Evolutionary conservation across 495 filamentous ascomycete genomes (phyloP).

Genomic region (Apiosordaria backusii): DNA sequence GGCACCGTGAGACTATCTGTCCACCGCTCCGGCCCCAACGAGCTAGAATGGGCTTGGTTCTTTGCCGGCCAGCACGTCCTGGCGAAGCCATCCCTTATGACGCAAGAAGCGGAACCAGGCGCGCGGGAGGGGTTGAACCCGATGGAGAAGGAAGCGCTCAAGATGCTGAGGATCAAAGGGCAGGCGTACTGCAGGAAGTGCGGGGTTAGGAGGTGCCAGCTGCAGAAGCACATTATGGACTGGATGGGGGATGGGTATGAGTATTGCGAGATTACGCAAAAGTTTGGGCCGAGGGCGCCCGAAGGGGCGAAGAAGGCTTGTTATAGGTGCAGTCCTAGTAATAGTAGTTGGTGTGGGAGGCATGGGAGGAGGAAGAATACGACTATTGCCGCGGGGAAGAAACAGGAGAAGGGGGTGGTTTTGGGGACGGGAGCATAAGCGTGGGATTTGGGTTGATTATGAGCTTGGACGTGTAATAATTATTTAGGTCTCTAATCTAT

Average conservation of each 20-base stretch:
- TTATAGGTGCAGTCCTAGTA: constrained; percentile 47
- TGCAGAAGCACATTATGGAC: constrained; percentile 51
- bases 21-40: constrained; percentile 50
- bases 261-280: constrained; percentile 50
- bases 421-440: not conserved
- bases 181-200: constrained; percentile 51
- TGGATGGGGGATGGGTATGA: constrained; percentile 48
- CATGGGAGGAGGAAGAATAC: constrained; percentile 36
- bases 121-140: constrained; percentile 1
- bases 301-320: constrained; percentile 41
- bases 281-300: constrained; percentile 43
- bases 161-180: constrained; percentile 40
- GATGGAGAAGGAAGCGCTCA: constrained; percentile 36
- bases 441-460: not conserved
- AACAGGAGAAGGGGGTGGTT: not conserved
- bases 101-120: not conserved
- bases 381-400: constrained; percentile 25
- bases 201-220: constrained; percentile 50
- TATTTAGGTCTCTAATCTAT: not conserved
- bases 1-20: constrained; percentile 47
- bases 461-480: not conserved
- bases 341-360: constrained; percentile 47
- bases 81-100: constrained; percentile 6
- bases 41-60: constrained; percentile 55
- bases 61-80: constrained; percentile 38